Percentiles rank a stretch among this genome's conserved stretches.
These are phyloP conservation scores for Suillus luteus DNA, from an alignment of 768 basidiomycete species.

Conservation along the genomic window DNA sequence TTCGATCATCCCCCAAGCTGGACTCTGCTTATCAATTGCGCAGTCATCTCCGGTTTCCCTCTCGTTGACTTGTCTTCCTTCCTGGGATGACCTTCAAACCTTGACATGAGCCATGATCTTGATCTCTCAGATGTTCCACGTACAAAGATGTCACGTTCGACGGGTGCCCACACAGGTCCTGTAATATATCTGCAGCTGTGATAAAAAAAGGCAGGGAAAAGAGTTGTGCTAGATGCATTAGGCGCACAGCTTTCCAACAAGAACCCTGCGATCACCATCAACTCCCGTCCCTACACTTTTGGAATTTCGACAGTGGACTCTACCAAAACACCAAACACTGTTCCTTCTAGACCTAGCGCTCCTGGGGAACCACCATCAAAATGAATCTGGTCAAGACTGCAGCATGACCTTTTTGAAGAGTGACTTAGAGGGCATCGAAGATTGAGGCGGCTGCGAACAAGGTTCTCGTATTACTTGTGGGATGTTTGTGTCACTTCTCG, in stretches of 20 bases:
- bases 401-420: constrained; percentile 14
- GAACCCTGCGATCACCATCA: not conserved
- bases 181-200: not conserved
- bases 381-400: constrained; percentile 8
- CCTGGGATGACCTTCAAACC: too few relatives aligned
- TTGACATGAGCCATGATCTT: constrained; percentile 3
- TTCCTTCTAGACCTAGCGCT: constrained; percentile 11
- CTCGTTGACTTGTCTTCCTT: not conserved
- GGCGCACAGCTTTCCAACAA: not conserved
- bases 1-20: constrained; percentile 16
- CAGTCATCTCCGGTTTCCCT: constrained; percentile 11
- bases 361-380: not conserved
- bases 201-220: not conserved
- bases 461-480: constrained; percentile 5
- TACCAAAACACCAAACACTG: not conserved
- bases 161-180: not conserved
- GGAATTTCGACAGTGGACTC: not conserved
- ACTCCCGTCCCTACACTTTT: not conserved
- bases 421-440: too few relatives aligned
- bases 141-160: not conserved
- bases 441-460: not conserved
- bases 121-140: constrained; percentile 11
- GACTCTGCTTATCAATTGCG: constrained; percentile 11
- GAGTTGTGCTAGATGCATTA: not conserved
- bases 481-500: constrained; percentile 16